Percentiles rank a stretch among this genome's conserved stretches.
Evolutionary conservation across 306 rosid species (phyloP).

Genomic region (Quercus engelmannii): DNA sequence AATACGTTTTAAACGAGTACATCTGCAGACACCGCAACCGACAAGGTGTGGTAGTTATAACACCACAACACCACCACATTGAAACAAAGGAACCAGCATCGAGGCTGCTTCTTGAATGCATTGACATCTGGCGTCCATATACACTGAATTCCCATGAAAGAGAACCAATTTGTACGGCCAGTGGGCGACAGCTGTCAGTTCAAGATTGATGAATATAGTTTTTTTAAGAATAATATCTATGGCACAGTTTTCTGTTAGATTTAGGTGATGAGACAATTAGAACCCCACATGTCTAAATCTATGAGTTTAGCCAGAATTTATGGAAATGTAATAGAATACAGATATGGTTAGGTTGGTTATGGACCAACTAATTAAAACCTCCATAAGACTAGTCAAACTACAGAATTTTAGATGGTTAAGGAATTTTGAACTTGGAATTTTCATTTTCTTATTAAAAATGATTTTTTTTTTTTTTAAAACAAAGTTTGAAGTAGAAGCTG

Average conservation of each 20-base stretch:
- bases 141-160: slow-evolving; percentile 29
- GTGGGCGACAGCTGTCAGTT: slow-evolving; percentile 44
- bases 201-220: slow-evolving; percentile 16
- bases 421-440: neutral
- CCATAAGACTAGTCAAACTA: neutral
- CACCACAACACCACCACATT: neutral
- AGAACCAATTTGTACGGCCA: slow-evolving; percentile 28
- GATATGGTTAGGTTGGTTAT: slow-evolving; percentile 1
- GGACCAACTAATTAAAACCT: neutral
- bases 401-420: neutral
- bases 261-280: neutral
- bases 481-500: neutral
- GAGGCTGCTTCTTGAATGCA: slow-evolving; percentile 24
- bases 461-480: neutral
- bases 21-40: slow-evolving; percentile 44
- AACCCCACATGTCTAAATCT: slow-evolving; percentile 11
- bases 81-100: slow-evolving; percentile 13
- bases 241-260: neutral
- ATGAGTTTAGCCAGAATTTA: slow-evolving; percentile 13
- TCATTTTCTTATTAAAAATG: neutral
- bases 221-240: slow-evolving; percentile 12
- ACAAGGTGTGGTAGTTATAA: slow-evolving; percentile 39
- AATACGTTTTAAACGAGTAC: slow-evolving; percentile 25
- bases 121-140: slow-evolving; percentile 36
- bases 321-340: neutral